Conservation (phyloP, 192 early-diverging fungal species). For the Podila epigama region DNA sequence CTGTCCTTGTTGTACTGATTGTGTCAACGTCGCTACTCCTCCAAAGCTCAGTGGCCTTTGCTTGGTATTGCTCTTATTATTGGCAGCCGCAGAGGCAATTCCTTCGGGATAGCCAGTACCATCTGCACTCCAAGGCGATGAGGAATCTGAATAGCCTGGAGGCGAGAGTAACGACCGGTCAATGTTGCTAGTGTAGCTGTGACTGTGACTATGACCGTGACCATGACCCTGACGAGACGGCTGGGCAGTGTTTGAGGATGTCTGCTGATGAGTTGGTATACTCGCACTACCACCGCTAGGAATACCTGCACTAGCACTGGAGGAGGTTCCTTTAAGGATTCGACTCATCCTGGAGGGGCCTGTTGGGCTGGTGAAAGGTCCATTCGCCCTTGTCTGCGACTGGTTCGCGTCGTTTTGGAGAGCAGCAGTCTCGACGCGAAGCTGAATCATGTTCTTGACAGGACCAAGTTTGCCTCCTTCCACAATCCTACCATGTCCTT, state of each 20-base stretch:
- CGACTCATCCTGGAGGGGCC: neutral
- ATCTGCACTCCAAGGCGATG: neutral
- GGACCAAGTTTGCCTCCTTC: conserved; percentile 22
- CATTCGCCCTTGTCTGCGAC: neutral
- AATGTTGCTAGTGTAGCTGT: neutral
- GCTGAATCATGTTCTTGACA: conserved; percentile 46
- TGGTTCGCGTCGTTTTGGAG: conserved; percentile 1
- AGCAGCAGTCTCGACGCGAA: conserved; percentile 28
- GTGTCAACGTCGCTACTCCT: conserved; percentile 34
- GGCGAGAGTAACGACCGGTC: neutral
- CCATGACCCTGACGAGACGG: too few species aligned
- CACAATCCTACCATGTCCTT: conserved; percentile 30
- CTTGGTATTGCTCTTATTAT: conserved; percentile 21
- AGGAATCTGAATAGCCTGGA: neutral
- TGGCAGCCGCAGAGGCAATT: too few species aligned
- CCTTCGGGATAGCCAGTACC: neutral
- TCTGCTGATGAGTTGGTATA: too few species aligned
- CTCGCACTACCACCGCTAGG: too few species aligned
- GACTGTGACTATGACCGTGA: too few species aligned
- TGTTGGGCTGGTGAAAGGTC: neutral
- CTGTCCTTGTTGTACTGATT: neutral
- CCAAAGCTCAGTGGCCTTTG: conserved; percentile 38
- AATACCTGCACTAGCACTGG: too few species aligned
- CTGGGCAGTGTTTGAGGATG: too few species aligned
- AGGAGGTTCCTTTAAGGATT: conserved; percentile 10